Evolutionary conservation across 305 asterid species (phyloP).

Genomic region (Fraxinus ornus): DNA sequence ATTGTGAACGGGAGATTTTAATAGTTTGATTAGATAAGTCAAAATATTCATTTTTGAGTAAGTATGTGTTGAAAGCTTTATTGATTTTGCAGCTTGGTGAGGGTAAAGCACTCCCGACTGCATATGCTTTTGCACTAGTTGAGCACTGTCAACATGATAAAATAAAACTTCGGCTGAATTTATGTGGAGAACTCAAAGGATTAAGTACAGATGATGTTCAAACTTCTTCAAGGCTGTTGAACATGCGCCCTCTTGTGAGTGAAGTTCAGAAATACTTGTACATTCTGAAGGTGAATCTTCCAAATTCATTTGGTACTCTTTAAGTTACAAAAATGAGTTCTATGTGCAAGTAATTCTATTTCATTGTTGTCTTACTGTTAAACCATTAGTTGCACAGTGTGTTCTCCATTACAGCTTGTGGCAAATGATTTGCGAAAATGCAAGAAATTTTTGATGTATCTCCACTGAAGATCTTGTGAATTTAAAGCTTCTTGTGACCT

Average conservation of each 20-base stretch:
- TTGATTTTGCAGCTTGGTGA: conserved; percentile 57
- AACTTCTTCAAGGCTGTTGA: conserved; percentile 59
- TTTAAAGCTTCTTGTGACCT: background rate
- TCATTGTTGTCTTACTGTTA: conserved; percentile 14
- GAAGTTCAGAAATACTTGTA: conserved; percentile 38
- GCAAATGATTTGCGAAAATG: background rate
- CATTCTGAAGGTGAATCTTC: conserved; percentile 58
- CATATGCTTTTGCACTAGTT: conserved; percentile 90
- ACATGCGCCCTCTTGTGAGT: conserved; percentile 56
- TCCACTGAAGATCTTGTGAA: background rate
- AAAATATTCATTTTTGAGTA: background rate
- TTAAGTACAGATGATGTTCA: conserved; percentile 52
- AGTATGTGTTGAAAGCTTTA: background rate
- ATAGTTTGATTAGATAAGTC: background rate
- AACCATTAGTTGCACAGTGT: conserved; percentile 1
- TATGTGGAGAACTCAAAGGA: conserved; percentile 64
- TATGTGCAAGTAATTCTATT: conserved; percentile 8
- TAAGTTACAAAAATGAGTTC: background rate
- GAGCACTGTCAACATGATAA: conserved; percentile 79
- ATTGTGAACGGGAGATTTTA: background rate
- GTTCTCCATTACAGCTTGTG: background rate
- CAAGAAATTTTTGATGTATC: background rate
- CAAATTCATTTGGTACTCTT: conserved; percentile 7
- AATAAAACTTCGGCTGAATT: conserved; percentile 66
- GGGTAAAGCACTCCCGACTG: conserved; percentile 57